Evolutionary conservation across 495 filamentous ascomycete genomes (phyloP), one percentile per base, ranked within the genome.

Genomic region (Evansstolkia leycettana): DNA sequence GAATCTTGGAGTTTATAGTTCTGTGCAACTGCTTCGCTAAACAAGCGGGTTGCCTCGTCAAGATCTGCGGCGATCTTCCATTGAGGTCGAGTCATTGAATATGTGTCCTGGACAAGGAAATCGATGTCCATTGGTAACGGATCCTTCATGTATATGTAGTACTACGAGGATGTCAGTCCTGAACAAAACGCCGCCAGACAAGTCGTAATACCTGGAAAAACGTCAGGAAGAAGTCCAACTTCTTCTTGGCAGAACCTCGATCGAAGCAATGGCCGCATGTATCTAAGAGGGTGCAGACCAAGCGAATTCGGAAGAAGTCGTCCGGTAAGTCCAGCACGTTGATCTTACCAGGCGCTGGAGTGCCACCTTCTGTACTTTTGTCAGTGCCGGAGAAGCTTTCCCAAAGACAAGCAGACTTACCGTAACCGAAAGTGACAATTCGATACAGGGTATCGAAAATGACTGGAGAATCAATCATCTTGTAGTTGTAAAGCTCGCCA

Each of bases 211-310:
- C 73, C 58, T 87, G 90, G 54, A 96, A 86, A 60, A 95, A 99
- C 0, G 81, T 89, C 34, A 99, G 69, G 66, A 95, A 99, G 58
- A 94, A 96, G 50, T 99, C 90, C 11, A 99, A 72, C 64, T 95
- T 99, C 67, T 94, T 96, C 51, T 87, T 90, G 0, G 88, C 79
- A 23, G 79, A 76, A 4, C 92, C 90, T 36, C 87, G 80, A 56
- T 95, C 88, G 51, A 94, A 99, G 59, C 85, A 96, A 57, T 88
- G 80, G 31, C 90, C 90, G 48, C 92, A 96, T 5, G 86, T 94
- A 59, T 99, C 90, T 2, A 99, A 73, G 13, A 96, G 62, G 4
- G 79, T 87, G 34, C 87, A 83, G 20, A 89, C 82, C 23, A 99
- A 65, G 13, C 90, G 83, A 50, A 95, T 80, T 16, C 90, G 77